A percentile compares a stretch with the other conserved stretches of the same genome.
These are phyloP conservation scores for Cyberlindnera xishuangbannaensis DNA, from an alignment of 805 yeast genomes.

Conservation along the genomic window DNA sequence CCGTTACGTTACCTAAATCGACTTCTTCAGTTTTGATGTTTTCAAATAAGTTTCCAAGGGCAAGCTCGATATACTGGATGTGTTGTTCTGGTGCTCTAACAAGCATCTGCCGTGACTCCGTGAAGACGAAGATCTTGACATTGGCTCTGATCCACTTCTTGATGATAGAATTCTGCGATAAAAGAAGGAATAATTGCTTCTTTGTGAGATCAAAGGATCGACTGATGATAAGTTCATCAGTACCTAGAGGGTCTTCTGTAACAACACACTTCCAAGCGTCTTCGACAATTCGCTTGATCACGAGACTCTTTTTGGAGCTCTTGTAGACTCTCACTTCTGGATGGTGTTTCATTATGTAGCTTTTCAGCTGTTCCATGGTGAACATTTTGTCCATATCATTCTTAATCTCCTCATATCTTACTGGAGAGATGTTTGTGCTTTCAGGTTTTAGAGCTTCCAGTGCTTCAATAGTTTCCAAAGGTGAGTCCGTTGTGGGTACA, in stretches of 20 bases:
- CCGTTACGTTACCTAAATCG: conserved; percentile 12
- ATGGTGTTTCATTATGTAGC: too few species aligned
- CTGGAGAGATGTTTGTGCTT: conserved; percentile 12
- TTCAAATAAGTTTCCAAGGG: conserved; percentile 15
- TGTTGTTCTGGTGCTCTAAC: conserved; percentile 20
- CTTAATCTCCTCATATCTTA: conserved; percentile 15
- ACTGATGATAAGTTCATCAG: conserved; percentile 14
- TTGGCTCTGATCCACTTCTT: conserved; percentile 23
- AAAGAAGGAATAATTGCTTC: conserved; percentile 18
- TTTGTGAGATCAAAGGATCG: conserved; percentile 18
- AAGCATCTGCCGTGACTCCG: conserved; percentile 18
- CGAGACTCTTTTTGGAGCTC: conserved; percentile 11
- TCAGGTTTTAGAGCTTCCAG: conserved; percentile 15
- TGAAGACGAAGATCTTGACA: conserved; percentile 19
- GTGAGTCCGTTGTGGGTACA: conserved; percentile 3
- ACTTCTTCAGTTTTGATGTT: conserved; percentile 12
- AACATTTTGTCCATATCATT: conserved; percentile 11
- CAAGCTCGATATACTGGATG: conserved; percentile 22
- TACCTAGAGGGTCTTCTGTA: conserved; percentile 6
- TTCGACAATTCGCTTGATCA: conserved; percentile 8
- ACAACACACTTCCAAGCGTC: conserved; percentile 16
- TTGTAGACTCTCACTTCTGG: conserved; percentile 9
- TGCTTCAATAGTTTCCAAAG: conserved; percentile 5
- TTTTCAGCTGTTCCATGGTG: conserved; percentile 16
- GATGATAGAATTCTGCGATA: conserved; percentile 17